Conservation (phyloP, 768 basidiomycete genomes). For the Leccinum broughii region DNA sequence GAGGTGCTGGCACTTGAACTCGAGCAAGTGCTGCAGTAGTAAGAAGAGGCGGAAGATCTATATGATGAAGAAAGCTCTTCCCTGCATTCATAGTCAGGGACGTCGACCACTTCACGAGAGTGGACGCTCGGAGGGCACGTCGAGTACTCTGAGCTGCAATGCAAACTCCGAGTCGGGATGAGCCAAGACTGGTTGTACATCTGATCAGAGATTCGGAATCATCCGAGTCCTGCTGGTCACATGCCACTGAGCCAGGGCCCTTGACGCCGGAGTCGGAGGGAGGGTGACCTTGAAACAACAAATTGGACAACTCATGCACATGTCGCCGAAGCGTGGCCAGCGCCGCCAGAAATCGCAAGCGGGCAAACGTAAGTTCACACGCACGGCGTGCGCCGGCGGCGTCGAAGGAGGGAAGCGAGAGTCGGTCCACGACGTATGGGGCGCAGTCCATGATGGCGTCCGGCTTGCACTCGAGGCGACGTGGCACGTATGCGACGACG, state of each 20-base stretch:
- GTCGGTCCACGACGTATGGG: slow-evolving; percentile 25
- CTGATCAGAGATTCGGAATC: neutral
- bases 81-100: neutral
- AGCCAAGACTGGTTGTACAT: slow-evolving; percentile 6
- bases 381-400: neutral
- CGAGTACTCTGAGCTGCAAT: slow-evolving; percentile 25
- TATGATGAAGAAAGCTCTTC: slow-evolving; percentile 7
- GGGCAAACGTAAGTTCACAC: slow-evolving; percentile 16
- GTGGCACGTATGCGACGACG: slow-evolving; percentile 25
- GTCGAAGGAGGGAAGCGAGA: slow-evolving; percentile 9
- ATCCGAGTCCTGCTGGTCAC: slow-evolving; percentile 5
- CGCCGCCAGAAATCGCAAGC: slow-evolving; percentile 22
- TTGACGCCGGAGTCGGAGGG: neutral
- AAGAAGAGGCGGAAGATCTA: slow-evolving; percentile 14
- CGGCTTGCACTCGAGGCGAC: neutral
- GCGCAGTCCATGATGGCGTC: slow-evolving; percentile 9
- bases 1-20: slow-evolving; percentile 9
- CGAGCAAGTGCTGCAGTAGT: slow-evolving; percentile 27
- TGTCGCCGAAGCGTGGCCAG: slow-evolving; percentile 24
- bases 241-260: neutral
- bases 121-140: slow-evolving; percentile 22
- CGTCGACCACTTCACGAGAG: neutral
- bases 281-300: slow-evolving; percentile 3
- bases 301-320: slow-evolving; percentile 15
- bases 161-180: neutral